These are phyloP conservation scores for Heritiera littoralis DNA, from an alignment of 345 rosid genomes.

Conservation along the genomic window DNA sequence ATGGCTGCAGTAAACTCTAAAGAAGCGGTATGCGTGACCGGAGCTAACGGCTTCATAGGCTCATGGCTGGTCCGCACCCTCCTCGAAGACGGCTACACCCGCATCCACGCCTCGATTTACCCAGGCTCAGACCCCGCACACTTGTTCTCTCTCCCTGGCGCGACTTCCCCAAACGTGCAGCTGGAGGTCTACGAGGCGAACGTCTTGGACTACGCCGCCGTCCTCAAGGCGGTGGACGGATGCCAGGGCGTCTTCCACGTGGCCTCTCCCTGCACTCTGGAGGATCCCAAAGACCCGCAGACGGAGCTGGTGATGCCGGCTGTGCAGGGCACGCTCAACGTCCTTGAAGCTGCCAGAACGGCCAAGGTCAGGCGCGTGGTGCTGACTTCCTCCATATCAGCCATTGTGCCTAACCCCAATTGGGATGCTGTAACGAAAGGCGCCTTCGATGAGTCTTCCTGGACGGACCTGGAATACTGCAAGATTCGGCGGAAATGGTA, in stretches of 20 bases:
- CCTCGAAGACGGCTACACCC: constrained; percentile 53
- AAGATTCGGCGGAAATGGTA: constrained; percentile 74
- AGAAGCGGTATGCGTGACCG: constrained; percentile 71
- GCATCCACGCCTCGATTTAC: constrained; percentile 57
- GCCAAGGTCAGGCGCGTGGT: constrained; percentile 70
- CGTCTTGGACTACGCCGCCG: constrained; percentile 54
- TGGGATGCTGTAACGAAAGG: constrained; percentile 50
- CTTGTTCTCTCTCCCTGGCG: constrained; percentile 45
- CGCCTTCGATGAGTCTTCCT: constrained; percentile 66
- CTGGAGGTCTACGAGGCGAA: constrained; percentile 58
- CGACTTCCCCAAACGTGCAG: constrained; percentile 29
- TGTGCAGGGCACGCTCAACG: constrained; percentile 73
- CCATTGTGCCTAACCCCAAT: constrained; percentile 67
- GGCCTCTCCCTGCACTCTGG: constrained; percentile 84
- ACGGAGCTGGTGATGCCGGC: constrained; percentile 72
- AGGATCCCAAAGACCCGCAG: constrained; percentile 62
- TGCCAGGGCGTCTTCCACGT: constrained; percentile 86
- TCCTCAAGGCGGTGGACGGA: constrained; percentile 58
- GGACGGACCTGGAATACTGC: constrained; percentile 85
- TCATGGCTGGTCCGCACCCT: constrained; percentile 67
- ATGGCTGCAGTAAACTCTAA: constrained; percentile 26
- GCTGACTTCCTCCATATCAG: constrained; percentile 77
- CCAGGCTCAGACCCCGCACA: constrained; percentile 69
- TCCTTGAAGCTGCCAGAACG: constrained; percentile 58
- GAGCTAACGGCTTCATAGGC: constrained; percentile 87